Percentiles rank a stretch among this genome's conserved stretches.
Evolutionary conservation across 179 eudicot genomes (phyloP).

Genomic region (Beta macrorhiza): DNA sequence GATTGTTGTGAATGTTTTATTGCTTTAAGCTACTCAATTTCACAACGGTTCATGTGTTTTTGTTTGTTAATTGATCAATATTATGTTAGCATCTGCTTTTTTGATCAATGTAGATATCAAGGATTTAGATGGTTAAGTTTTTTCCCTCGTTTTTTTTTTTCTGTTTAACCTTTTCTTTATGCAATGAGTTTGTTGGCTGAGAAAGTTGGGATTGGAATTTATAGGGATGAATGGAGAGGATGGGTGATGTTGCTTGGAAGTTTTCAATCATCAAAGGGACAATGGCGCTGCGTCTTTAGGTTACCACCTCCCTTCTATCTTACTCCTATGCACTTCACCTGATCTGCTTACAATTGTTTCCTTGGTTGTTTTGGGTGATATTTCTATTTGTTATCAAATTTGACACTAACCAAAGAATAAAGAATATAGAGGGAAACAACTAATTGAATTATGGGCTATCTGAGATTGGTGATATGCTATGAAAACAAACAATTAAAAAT

Average conservation of each 20-base stretch:
- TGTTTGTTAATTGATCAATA: slow-evolving; percentile 4
- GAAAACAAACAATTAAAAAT: too few species aligned
- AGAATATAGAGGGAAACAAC: neutral
- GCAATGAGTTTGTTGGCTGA: slow-evolving; percentile 31
- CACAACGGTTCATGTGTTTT: neutral
- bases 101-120: neutral
- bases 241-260: slow-evolving; percentile 64
- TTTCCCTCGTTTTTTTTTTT: neutral
- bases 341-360: neutral
- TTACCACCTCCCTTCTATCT: slow-evolving; percentile 29
- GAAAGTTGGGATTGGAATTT: slow-evolving; percentile 55
- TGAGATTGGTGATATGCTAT: neutral
- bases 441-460: neutral
- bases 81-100: neutral
- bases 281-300: slow-evolving; percentile 46
- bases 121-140: neutral
- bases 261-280: slow-evolving; percentile 39
- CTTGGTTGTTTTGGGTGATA: neutral
- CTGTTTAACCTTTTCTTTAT: neutral
- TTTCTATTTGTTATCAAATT: neutral
- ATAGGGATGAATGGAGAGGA: slow-evolving; percentile 73
- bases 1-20: slow-evolving; percentile 3
- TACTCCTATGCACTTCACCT: neutral
- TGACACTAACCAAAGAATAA: neutral
- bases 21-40: slow-evolving; percentile 10